Evolutionary conservation across 192 early-diverging fungal species (phyloP), one percentile per base, ranked within the genome.

Genomic region (Entomortierella parvispora): DNA sequence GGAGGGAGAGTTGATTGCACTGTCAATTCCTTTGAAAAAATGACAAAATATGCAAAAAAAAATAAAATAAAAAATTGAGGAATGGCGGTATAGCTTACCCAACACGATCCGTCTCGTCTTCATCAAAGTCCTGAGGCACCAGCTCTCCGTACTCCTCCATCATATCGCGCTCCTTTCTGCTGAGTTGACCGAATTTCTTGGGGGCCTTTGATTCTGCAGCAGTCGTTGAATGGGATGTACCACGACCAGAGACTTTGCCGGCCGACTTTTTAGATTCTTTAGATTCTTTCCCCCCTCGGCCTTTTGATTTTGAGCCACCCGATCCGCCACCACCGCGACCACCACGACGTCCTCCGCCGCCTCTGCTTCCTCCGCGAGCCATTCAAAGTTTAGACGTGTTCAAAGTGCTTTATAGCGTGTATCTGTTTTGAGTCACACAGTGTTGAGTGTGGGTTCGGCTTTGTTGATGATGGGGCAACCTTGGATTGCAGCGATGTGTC

Each of bases 131-230:
- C 26, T 79, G 76, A 28, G 86, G 87, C 3, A 77, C 87, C 4
- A 92, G 80, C 62, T 92, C 90, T 53, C 91, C 91, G 65, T 92
- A 92, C 37, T 92, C 91, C 43, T 89, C 83, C 57, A 92, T 83
- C 66, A 87, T 78, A 10, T 81, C 80, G 20, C 80, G 75, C 49
- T 86, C 72, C 57, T 83, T 83, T 47, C 85, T 61, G 17, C 80
- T 83, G 4, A 86, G 42, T n/a, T 81, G 80, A 23, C 81, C 81
- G 59, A 76, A 83, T 42, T 83, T 83, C 46, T 76, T 69, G 34
- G 79, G 69, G 4, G 46, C 69, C 20, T 81, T 82, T 17, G 55
- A 77, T 10, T 80, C 70, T 18, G 76, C 57, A 10, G 69, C 15
- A 25, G 60, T 34, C 2, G 79, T 22, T 60, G 69, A 64, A 18